These are phyloP conservation scores for Leptographium galeiforme DNA, from an alignment of 2,329 filamentous ascomycete species.

Conservation along the genomic window DNA sequence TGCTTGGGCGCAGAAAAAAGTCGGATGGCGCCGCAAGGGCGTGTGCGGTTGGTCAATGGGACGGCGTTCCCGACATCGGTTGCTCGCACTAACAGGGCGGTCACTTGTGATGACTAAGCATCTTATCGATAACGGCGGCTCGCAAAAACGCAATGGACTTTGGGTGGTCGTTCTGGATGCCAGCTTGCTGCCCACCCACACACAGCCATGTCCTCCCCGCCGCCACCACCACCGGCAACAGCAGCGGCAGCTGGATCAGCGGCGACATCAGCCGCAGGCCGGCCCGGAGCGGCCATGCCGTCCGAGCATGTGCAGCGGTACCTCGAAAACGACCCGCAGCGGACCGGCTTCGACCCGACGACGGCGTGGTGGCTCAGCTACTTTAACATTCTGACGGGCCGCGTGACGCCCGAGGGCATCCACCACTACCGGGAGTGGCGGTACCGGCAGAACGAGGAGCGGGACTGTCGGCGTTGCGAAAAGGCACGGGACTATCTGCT, in stretches of 20 bases:
- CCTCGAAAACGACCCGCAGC: conserved; percentile 43
- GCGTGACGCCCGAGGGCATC: conserved; percentile 53
- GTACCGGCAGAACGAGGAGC: conserved; percentile 60
- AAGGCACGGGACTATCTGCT: conserved; percentile 73
- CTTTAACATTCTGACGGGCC: conserved; percentile 67
- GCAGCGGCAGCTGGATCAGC: no score
- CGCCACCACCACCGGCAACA: not conserved
- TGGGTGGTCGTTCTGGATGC: not conserved
- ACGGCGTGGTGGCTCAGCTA: conserved; percentile 65
- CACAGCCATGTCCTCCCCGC: not conserved
- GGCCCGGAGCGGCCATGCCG: not conserved
- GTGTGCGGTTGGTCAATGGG: not conserved
- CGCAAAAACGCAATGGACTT: not conserved
- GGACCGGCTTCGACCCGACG: conserved; percentile 50
- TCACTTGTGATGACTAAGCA: not conserved
- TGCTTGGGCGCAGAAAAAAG: not conserved
- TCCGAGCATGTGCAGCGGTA: conserved; percentile 2
- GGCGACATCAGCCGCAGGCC: not conserved
- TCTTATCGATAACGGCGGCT: not conserved
- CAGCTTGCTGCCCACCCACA: not conserved
- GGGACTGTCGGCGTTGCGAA: conserved; percentile 73
- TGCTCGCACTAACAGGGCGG: no score
- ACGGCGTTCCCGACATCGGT: no score
- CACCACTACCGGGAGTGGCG: conserved; percentile 67
- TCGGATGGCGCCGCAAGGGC: not conserved